Percentiles rank a stretch among this genome's conserved stretches.
Evolutionary conservation across 257 asterid genomes (phyloP).

Genomic region (Rhazya stricta): DNA sequence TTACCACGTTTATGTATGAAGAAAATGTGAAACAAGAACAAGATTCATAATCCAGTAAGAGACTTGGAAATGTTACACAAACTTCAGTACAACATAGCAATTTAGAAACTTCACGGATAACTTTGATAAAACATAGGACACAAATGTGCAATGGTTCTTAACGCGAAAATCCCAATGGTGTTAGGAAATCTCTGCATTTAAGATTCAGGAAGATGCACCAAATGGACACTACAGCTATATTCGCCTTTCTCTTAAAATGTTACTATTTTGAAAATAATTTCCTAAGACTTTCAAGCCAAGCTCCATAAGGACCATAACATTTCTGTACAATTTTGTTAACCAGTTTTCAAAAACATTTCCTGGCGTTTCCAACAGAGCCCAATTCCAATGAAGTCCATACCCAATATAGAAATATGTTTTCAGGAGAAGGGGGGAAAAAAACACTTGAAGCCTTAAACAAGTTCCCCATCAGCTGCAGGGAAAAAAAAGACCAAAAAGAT

Average conservation of each 20-base stretch:
- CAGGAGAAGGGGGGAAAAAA: not conserved
- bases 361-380: not conserved
- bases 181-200: not conserved
- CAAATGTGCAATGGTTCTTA: not conserved
- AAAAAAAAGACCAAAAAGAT: not conserved
- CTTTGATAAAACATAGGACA: not conserved
- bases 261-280: not conserved
- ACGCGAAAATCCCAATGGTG: not conserved
- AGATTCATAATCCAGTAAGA: not conserved
- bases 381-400: not conserved
- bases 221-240: not conserved
- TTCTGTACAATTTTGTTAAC: not conserved
- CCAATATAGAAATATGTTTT: not conserved
- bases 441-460: not conserved
- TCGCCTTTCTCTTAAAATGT: not conserved
- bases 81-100: not conserved
- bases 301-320: not conserved
- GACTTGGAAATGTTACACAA: not conserved
- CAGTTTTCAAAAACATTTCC: not conserved
- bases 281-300: not conserved
- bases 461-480: not conserved
- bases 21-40: not conserved
- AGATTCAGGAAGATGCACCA: not conserved
- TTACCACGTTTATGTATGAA: too few species aligned
- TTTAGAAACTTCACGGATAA: not conserved